Conservation (phyloP, 192 early-diverging fungal species). For the Entomortierella chlamydospora region DNA sequence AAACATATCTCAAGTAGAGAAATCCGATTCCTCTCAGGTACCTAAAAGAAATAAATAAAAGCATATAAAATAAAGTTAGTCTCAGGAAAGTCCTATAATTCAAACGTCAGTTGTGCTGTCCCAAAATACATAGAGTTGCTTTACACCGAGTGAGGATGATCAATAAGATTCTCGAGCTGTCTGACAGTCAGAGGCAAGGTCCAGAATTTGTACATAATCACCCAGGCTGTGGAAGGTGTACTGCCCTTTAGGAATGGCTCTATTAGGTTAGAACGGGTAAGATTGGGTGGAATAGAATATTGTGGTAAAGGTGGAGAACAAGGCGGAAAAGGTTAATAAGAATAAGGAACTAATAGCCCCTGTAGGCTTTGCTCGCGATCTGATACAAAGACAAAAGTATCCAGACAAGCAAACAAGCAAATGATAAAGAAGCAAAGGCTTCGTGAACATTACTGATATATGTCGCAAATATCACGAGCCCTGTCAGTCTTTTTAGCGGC, state of each 20-base stretch:
- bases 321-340: slow-evolving; percentile 22
- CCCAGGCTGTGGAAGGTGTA: slow-evolving; percentile 84
- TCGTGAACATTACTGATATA: slow-evolving; percentile 47
- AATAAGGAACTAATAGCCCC: slow-evolving; percentile 1
- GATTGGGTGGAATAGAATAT: slow-evolving; percentile 1
- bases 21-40: slow-evolving; percentile 84
- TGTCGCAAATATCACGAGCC: slow-evolving; percentile 11
- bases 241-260: slow-evolving; percentile 86
- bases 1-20: slow-evolving; percentile 85
- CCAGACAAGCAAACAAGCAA: neutral
- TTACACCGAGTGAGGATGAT: slow-evolving; percentile 82
- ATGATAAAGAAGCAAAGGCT: neutral
- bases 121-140: slow-evolving; percentile 5
- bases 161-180: slow-evolving; percentile 82
- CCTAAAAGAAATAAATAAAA: slow-evolving; percentile 49
- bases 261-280: slow-evolving; percentile 26
- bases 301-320: slow-evolving; percentile 8
- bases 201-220: slow-evolving; percentile 87
- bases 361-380: neutral
- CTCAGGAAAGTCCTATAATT: too few relatives aligned
- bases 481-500: neutral
- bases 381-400: neutral
- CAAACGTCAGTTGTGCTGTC: neutral
- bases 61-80: neutral
- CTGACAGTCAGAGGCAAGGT: slow-evolving; percentile 79